These are phyloP conservation scores for Apiosordaria backusii DNA, from an alignment of 495 filamentous ascomycete genomes.

Conservation along the genomic window DNA sequence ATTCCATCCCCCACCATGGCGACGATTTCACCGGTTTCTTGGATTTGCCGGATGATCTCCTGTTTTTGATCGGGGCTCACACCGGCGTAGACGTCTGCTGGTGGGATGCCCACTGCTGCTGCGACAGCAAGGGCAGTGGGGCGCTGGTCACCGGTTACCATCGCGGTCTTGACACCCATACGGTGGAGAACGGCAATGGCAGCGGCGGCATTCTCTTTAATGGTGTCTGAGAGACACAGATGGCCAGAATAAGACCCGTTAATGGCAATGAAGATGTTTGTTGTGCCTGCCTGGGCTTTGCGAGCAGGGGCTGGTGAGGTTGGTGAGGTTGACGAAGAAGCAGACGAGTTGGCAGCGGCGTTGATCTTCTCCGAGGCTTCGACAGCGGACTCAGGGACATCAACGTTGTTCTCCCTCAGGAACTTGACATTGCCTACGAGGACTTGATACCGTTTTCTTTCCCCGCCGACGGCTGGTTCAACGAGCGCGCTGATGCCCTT, in stretches of 20 bases:
- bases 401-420: conserved; percentile 63
- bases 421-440: conserved; percentile 79
- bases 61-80: conserved; percentile 88
- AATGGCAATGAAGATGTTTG: conserved; percentile 88
- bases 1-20: conserved; percentile 99
- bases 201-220: conserved; percentile 83
- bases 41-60: conserved; percentile 71
- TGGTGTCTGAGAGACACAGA: conserved; percentile 78
- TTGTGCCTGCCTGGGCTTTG: conserved; percentile 59
- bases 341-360: conserved; percentile 34
- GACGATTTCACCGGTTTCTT: conserved; percentile 67
- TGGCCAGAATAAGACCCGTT: conserved; percentile 74
- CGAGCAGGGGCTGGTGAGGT: too few relatives aligned
- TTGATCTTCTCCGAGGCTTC: conserved; percentile 55
- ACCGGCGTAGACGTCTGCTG: conserved; percentile 70
- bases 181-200: conserved; percentile 76
- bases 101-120: conserved; percentile 72
- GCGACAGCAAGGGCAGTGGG: conserved; percentile 81
- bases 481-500: conserved; percentile 80
- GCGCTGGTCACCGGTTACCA: conserved; percentile 90
- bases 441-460: conserved; percentile 68
- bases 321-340: conserved; percentile 32
- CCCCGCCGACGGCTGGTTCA: conserved; percentile 64
- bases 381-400: conserved; percentile 59
- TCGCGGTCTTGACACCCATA: conserved; percentile 80